These are phyloP conservation scores for Gossypium raimondii DNA, from an alignment of 345 rosid species.

Conservation along the genomic window DNA sequence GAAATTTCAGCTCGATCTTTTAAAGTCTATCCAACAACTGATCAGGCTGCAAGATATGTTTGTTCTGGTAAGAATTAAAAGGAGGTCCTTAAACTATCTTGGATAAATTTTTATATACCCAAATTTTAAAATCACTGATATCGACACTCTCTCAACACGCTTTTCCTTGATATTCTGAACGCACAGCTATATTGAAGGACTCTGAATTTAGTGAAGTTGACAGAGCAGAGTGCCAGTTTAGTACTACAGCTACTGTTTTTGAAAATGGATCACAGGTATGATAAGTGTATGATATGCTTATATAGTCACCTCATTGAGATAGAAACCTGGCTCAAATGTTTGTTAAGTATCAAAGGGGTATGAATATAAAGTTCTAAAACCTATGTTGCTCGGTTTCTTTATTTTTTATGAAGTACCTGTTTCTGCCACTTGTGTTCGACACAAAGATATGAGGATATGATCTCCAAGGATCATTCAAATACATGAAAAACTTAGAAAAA, in stretches of 20 bases:
- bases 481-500: too few species aligned
- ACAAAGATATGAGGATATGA: too few species aligned
- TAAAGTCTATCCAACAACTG: constrained; percentile 71
- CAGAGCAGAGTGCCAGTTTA: constrained; percentile 93
- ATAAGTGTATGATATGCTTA: neutral
- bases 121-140: neutral
- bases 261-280: constrained; percentile 92
- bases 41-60: constrained; percentile 72
- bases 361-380: too few species aligned
- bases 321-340: too few species aligned
- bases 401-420: too few species aligned
- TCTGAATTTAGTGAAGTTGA: constrained; percentile 52
- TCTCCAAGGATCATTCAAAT: too few species aligned
- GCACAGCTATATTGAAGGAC: constrained; percentile 53
- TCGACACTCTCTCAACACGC: neutral
- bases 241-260: constrained; percentile 74
- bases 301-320: neutral
- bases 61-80: constrained; percentile 52
- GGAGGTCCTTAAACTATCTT: neutral
- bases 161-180: constrained; percentile 21
- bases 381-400: too few species aligned
- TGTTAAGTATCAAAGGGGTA: too few species aligned
- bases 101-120: neutral
- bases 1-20: constrained; percentile 56
- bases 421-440: too few species aligned